A percentile compares a stretch with the other conserved stretches of the same genome.
Evolutionary conservation across 2,329 filamentous ascomycete species (phyloP).

Genomic region (Zopfia rhizophila): DNA sequence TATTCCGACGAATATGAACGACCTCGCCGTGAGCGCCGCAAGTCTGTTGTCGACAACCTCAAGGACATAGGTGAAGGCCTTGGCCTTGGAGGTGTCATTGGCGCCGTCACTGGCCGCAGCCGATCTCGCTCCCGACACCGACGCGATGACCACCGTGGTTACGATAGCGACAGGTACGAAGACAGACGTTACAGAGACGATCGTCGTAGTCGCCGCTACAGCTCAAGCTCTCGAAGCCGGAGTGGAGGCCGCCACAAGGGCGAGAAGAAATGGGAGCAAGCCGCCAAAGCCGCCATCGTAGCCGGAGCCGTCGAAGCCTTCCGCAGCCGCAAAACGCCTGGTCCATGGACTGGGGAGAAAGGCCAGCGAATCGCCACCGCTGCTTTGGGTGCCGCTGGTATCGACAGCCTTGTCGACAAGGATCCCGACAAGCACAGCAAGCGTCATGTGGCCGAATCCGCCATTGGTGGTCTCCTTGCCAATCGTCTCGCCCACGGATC

Average conservation of each 20-base stretch:
- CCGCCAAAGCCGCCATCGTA: conserved; percentile 88
- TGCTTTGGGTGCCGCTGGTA: conserved; percentile 83
- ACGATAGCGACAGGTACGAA: conserved; percentile 52
- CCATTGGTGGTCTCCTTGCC: conserved; percentile 86
- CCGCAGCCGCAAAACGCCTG: conserved; percentile 86
- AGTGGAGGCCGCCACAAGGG: conserved; percentile 68
- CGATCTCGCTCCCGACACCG: conserved; percentile 68
- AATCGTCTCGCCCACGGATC: conserved; percentile 86
- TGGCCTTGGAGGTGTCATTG: conserved; percentile 67
- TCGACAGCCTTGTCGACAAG: conserved; percentile 77
- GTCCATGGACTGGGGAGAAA: conserved; percentile 90
- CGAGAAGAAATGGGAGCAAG: conserved; percentile 73
- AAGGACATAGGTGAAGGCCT: conserved; percentile 67
- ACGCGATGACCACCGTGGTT: conserved; percentile 62
- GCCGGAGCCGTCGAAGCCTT: conserved; percentile 94
- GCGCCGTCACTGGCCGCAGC: conserved; percentile 64
- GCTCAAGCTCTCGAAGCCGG: conserved; percentile 63
- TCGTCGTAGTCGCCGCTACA: conserved; percentile 58
- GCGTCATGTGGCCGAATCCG: conserved; percentile 84
- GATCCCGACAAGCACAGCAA: conserved; percentile 79
- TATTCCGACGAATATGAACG: conserved; percentile 58
- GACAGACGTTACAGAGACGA: conserved; percentile 35
- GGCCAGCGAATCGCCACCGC: conserved; percentile 91
- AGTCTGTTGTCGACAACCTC: conserved; percentile 66
- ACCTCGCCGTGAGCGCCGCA: conserved; percentile 59